Percentiles rank a stretch among this genome's conserved stretches.
Evolutionary conservation across 2,329 filamentous ascomycete genomes (phyloP).

Genomic region (Talaromyces pinophilus): DNA sequence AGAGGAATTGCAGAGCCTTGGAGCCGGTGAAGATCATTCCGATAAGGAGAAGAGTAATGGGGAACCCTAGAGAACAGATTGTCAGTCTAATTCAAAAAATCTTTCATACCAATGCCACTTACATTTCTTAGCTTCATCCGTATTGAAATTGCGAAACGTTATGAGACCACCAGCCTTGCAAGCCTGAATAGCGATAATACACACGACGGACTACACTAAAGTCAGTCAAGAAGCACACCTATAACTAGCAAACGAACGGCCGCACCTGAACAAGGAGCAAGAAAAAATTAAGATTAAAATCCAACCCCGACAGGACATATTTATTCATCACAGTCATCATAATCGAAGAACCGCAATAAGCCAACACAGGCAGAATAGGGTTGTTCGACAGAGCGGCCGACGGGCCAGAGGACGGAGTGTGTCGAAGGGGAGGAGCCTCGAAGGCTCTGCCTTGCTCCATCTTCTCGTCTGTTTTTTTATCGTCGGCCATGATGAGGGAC

Average conservation of each 20-base stretch:
- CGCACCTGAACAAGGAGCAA: slow-evolving; percentile 88
- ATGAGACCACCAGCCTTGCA: slow-evolving; percentile 83
- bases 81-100: neutral
- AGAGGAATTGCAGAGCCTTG: slow-evolving; percentile 93
- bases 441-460: slow-evolving; percentile 44
- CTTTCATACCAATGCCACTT: slow-evolving; percentile 41
- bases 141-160: slow-evolving; percentile 79
- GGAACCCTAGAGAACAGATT: slow-evolving; percentile 70
- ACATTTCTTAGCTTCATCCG: slow-evolving; percentile 92
- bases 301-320: slow-evolving; percentile 86
- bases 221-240: slow-evolving; percentile 2
- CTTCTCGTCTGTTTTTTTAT: slow-evolving; percentile 77
- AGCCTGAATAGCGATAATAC: slow-evolving; percentile 76
- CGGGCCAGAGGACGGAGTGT: neutral
- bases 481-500: slow-evolving; percentile 77
- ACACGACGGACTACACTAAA: slow-evolving; percentile 73
- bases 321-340: slow-evolving; percentile 99
- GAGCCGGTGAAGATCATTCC: slow-evolving; percentile 99
- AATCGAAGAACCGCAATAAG: slow-evolving; percentile 95
- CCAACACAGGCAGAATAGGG: slow-evolving; percentile 75
- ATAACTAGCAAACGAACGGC: neutral
- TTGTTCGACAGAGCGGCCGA: slow-evolving; percentile 64
- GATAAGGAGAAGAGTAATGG: slow-evolving; percentile 90
- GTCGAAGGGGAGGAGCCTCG: slow-evolving; percentile 9
- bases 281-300: slow-evolving; percentile 97